Base-by-base conservation (phyloP, 305 asterid species). In the Fraxinus xanthoxyloides region DNA sequence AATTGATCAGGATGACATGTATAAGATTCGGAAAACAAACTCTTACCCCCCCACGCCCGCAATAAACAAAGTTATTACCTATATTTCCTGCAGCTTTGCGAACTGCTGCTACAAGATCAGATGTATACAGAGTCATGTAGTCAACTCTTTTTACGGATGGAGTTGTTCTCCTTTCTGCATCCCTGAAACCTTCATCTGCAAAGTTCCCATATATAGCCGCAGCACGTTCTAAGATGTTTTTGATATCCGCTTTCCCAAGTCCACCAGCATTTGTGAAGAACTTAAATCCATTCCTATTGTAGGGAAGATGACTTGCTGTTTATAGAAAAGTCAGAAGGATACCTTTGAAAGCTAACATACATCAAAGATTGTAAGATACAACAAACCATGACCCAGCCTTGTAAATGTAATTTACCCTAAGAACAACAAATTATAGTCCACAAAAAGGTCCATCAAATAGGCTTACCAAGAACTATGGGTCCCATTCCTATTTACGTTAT, bases 301-400 rank as follows among this genome's bases (percentile, higher is more conserved):
- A 94, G 65, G 99, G 98, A 84, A 96, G 99, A 90, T 96, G 99
- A 86, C 99, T 96, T 10, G 99, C 99, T 96, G 97, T 87, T 80
- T 75, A 78, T 83, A 85, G 76, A 88, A 72, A 87, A 87, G 78
- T 40, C 59, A 82, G 24, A 83, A 81, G 82, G 17, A 70, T 10
- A 65, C 61, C 75, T 23, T 75, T 26, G 80, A 24, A 76, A 51
- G 28, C 48, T 23, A 40, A 30, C 51, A 80, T 35, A 73, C n/a
- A 13, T 21, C 69, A 7, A 32, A 69, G 73, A 23, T 84, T 61
- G 75, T 43, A 72, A 51, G 2, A 23, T 34, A 28, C 72, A 51
- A 77, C 43, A 75, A 73, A 67, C 73, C 48, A 51, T 51, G 63
- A 31, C 67, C 56, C 24, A 35, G 70, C 46, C 82, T 77, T 65